These are phyloP conservation scores for Monosiga brevicollis DNA, from an alignment of 78 protist genomes.

Conservation along the genomic window DNA sequence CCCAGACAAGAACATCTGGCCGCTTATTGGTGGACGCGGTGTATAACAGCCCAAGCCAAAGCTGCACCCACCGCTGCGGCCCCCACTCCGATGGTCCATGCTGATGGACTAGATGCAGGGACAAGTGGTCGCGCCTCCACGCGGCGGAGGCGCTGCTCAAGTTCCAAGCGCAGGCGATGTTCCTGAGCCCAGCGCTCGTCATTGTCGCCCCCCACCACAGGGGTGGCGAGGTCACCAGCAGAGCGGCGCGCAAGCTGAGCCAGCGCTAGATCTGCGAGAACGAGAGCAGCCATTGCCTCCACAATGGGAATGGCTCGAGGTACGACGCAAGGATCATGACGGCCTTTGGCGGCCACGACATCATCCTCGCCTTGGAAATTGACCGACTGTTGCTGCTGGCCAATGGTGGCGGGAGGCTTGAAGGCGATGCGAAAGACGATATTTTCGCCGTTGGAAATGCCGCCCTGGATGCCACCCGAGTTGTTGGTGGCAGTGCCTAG, in stretches of 20 bases:
- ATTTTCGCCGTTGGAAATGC: slow-evolving; percentile 53
- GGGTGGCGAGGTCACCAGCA: background rate
- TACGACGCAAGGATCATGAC: slow-evolving; percentile 74
- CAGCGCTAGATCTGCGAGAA: slow-evolving; percentile 38
- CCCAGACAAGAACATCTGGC: too few species aligned
- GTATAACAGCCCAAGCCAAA: too few species aligned
- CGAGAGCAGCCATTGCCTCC: slow-evolving; percentile 69
- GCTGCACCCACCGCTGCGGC: too few species aligned
- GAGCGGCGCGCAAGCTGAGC: slow-evolving; percentile 1
- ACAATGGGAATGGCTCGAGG: slow-evolving; percentile 70
- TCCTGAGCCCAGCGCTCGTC: background rate
- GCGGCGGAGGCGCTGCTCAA: background rate
- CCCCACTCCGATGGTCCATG: too few species aligned
- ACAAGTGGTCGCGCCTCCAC: too few species aligned
- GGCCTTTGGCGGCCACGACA: slow-evolving; percentile 51
- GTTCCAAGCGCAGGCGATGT: background rate
- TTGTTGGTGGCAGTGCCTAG: slow-evolving; percentile 50
- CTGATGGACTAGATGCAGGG: too few species aligned
- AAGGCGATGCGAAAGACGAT: slow-evolving; percentile 50
- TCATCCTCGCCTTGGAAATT: slow-evolving; percentile 13
- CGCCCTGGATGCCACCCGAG: slow-evolving; percentile 72
- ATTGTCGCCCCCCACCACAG: background rate
- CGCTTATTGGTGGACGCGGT: too few species aligned
- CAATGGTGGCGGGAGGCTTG: slow-evolving; percentile 75
- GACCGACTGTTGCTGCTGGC: slow-evolving; percentile 33